Evolutionary conservation across 2,329 filamentous ascomycete genomes (phyloP).

Genomic region (Verticillium nonalfalfae): DNA sequence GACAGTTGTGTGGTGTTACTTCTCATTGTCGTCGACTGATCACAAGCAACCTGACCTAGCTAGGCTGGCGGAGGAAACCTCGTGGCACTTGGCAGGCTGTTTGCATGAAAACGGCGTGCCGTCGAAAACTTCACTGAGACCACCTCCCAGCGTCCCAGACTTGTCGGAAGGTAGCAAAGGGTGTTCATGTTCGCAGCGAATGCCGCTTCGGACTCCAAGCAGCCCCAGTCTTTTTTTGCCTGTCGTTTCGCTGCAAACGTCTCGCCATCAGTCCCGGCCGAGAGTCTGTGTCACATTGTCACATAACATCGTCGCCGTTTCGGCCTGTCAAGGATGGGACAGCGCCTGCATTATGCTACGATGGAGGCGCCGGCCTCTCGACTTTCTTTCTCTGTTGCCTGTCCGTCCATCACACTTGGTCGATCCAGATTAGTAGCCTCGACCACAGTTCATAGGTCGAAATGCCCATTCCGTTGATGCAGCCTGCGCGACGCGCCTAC

Average conservation of each 20-base stretch:
- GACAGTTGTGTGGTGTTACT: neutral
- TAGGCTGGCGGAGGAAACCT: neutral
- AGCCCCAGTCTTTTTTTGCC: neutral
- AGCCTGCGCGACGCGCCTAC: neutral
- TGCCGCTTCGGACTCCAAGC: neutral
- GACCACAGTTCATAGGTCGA: too few species aligned
- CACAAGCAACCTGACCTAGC: neutral
- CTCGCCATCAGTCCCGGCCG: neutral
- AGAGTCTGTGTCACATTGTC: neutral
- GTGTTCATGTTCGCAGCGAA: neutral
- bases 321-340: neutral
- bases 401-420: too few species aligned
- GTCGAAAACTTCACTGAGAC: neutral
- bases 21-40: neutral
- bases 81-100: slow-evolving; percentile 10
- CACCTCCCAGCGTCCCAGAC: neutral
- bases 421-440: too few species aligned
- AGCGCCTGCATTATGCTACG: neutral
- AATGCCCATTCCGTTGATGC: neutral
- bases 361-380: neutral
- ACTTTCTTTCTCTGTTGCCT: neutral
- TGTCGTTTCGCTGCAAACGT: neutral
- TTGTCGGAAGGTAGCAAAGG: neutral
- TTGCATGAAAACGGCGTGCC: slow-evolving; percentile 27
- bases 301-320: neutral